Evolutionary conservation across 345 rosid species (phyloP), one percentile per base, ranked within the genome.

Genomic region (Gossypium anomalum): DNA sequence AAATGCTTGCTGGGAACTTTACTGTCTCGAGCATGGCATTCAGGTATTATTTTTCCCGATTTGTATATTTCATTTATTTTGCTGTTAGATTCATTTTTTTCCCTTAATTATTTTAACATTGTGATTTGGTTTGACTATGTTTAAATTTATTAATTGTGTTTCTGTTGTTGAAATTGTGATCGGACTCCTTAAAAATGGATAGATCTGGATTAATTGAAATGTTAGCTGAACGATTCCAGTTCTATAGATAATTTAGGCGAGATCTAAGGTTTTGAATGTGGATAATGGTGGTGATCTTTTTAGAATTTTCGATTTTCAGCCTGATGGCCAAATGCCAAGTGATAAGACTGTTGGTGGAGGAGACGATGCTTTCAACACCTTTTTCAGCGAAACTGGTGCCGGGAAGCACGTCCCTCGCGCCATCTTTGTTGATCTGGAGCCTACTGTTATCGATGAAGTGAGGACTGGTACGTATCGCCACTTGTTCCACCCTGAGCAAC

Each of bases 361-460:
- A 13, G 89, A 86, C 27, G 88, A 86, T 75, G 89, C 89, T 47
- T 86, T 86, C 75, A 86, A 86, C 76, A 86, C 89, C 75, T 86
- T 86, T 74, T 86, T 86, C 82, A 86, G 86, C 11, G 89, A 86
- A 79, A 86, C 88, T 2, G 89, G 87, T 38, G 85, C 88, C 0
- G 88, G 88, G 22, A 86, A 84, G 83, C 89, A 86, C 12, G 89
- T 86, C 58, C 89, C 88, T 1, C 88, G 89, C 11, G 89, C 89
- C 2, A 75, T 86, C 2, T 86, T 86, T 76, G 87, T 84, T 0
- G 88, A 86, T 76, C 81, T 86, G 15, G 89, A 86, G 82, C 89
- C 89, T 71, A 86, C 89, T 51, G 89, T 86, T 48, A 86, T 86
- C 19, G 89, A 86, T 72, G 89, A 86, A 76, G 90, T 86, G 43